These are phyloP conservation scores for Metarhizium humberi DNA, from an alignment of 2,329 filamentous ascomycete species.

Conservation along the genomic window DNA sequence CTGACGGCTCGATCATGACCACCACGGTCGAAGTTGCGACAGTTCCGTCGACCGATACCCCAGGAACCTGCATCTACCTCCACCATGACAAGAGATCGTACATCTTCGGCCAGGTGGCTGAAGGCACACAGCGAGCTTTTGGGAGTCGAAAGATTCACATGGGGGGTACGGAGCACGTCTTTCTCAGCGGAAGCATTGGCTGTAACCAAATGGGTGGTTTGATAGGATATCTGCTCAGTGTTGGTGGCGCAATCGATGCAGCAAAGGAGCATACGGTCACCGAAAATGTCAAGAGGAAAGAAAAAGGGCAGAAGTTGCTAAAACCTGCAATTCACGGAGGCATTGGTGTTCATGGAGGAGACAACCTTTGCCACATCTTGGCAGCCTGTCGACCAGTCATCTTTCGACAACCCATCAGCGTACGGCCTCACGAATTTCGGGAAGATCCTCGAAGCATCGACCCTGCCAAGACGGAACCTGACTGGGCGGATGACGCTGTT, in stretches of 20 bases:
- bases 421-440: conserved; percentile 61
- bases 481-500: conserved; percentile 68
- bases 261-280: conserved; percentile 31
- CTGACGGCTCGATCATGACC: conserved; percentile 46
- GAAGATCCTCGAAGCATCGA: conserved; percentile 26
- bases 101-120: conserved; percentile 70
- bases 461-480: conserved; percentile 37
- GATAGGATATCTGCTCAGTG: conserved; percentile 73
- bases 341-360: conserved; percentile 66
- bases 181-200: conserved; percentile 67
- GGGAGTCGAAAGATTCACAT: conserved; percentile 58
- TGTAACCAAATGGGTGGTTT: conserved; percentile 76
- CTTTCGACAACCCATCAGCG: conserved; percentile 70
- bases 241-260: conserved; percentile 57
- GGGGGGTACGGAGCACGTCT: conserved; percentile 63
- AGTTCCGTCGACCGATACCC: conserved; percentile 80
- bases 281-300: conserved; percentile 30
- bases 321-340: conserved; percentile 16
- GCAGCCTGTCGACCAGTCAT: conserved; percentile 81
- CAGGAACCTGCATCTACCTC: conserved; percentile 67
- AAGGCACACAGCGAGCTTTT: conserved; percentile 76
- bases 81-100: conserved; percentile 79
- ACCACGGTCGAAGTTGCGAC: conserved; percentile 66
- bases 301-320: conserved; percentile 25
- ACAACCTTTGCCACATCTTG: conserved; percentile 70